These are phyloP conservation scores for Neurospora sp. DNA, from an alignment of 495 filamentous ascomycete species.

Conservation along the genomic window DNA sequence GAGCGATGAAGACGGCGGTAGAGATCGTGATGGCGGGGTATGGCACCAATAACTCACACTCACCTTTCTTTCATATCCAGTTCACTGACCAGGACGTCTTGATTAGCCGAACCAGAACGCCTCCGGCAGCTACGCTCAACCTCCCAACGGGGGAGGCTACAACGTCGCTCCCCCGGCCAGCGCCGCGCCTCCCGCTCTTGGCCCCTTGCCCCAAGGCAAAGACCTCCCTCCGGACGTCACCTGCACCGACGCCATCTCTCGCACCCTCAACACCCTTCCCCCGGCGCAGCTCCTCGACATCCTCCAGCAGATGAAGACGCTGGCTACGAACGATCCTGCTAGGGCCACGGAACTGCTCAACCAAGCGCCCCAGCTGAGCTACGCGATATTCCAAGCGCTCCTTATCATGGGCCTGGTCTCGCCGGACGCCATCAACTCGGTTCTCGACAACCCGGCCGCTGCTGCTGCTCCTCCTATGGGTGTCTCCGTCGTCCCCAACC, in stretches of 20 bases:
- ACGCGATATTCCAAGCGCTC: slow-evolving; percentile 91
- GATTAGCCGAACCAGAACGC: background rate
- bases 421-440: slow-evolving; percentile 38
- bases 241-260: slow-evolving; percentile 82
- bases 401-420: slow-evolving; percentile 91
- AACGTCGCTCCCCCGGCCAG: slow-evolving; percentile 19
- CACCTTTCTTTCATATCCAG: background rate
- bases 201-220: slow-evolving; percentile 72
- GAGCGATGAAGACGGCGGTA: slow-evolving; percentile 50
- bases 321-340: slow-evolving; percentile 68
- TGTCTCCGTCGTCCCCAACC: slow-evolving; percentile 6
- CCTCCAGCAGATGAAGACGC: slow-evolving; percentile 83
- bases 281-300: slow-evolving; percentile 89
- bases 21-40: slow-evolving; percentile 19
- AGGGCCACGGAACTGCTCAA: slow-evolving; percentile 80
- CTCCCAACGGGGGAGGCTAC: slow-evolving; percentile 4
- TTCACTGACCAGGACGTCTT: background rate
- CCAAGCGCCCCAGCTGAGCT: slow-evolving; percentile 86
- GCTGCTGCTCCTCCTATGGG: slow-evolving; percentile 14
- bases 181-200: slow-evolving; percentile 38
- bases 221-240: slow-evolving; percentile 71
- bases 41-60: background rate
- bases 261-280: slow-evolving; percentile 75
- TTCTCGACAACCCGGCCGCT: slow-evolving; percentile 28
- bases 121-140: slow-evolving; percentile 1